These are phyloP conservation scores for Phytopythium aichiense DNA, from an alignment of 352 stramenopile species.

Conservation along the genomic window DNA sequence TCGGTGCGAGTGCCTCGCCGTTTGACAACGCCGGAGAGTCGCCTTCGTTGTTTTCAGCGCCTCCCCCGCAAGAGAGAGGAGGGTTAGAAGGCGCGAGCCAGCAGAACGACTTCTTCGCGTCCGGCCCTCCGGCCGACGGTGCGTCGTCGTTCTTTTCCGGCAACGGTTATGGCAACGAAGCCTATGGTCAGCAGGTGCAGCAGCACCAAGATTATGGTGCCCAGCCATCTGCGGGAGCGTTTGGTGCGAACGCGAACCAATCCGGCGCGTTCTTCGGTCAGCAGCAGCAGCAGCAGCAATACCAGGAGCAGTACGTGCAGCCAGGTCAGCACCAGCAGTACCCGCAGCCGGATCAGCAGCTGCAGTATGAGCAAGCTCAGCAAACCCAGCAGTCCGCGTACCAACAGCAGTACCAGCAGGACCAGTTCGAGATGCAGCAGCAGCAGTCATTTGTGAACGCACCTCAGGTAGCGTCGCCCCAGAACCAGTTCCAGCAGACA, in stretches of 20 bases:
- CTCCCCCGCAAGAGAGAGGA: slow-evolving; percentile 7
- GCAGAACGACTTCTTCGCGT: slow-evolving; percentile 8
- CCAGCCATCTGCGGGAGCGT: not conserved
- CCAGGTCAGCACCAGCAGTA: slow-evolving; percentile 9
- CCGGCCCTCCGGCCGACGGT: not conserved
- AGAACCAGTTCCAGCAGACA: slow-evolving; percentile 1
- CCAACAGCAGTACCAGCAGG: slow-evolving; percentile 11
- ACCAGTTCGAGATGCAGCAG: slow-evolving; percentile 8
- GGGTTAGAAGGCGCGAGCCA: slow-evolving; percentile 9
- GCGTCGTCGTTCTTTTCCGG: not conserved
- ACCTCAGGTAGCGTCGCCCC: slow-evolving; percentile 1
- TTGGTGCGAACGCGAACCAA: not conserved
- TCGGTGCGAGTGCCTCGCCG: not conserved
- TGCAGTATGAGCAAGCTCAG: slow-evolving; percentile 9
- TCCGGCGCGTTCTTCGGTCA: slow-evolving; percentile 1
- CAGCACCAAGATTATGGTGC: slow-evolving; percentile 6
- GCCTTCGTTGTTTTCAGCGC: slow-evolving; percentile 15
- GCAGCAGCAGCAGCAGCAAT: slow-evolving; percentile 2
- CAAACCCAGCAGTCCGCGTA: not conserved
- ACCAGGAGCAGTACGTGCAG: slow-evolving; percentile 7
- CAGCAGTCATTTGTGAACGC: slow-evolving; percentile 1
- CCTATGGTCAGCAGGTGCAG: slow-evolving; percentile 4
- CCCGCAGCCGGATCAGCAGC: slow-evolving; percentile 2
- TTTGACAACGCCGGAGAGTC: not conserved
- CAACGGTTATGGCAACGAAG: not conserved